A percentile compares a stretch with the other conserved stretches of the same genome.
These are phyloP conservation scores for Malus sieversii DNA, from an alignment of 306 rosid species.

Conservation along the genomic window DNA sequence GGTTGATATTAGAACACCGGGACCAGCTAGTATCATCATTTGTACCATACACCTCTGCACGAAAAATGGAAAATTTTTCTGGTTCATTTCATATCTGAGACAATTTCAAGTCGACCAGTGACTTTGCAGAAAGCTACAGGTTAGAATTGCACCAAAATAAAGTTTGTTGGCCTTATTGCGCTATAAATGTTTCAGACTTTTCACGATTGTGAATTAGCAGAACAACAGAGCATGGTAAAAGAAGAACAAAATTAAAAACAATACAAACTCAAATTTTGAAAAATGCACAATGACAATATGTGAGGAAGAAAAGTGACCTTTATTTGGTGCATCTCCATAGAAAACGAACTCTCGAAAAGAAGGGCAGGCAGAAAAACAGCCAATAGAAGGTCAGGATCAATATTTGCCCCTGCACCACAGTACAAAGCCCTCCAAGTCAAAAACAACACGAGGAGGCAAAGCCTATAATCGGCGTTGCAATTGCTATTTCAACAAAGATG, in stretches of 20 bases:
- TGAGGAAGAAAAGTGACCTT: slow-evolving; percentile 46
- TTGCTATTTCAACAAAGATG: not conserved
- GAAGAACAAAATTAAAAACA: not conserved
- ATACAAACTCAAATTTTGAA: not conserved
- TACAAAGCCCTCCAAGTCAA: slow-evolving; percentile 6
- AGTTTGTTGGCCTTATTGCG: not conserved
- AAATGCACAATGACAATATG: not conserved
- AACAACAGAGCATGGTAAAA: too few species aligned
- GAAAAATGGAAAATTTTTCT: slow-evolving; percentile 7
- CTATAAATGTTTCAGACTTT: not conserved
- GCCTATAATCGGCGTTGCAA: not conserved
- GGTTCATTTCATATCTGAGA: not conserved
- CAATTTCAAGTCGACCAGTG: not conserved
- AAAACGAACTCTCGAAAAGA: slow-evolving; percentile 87
- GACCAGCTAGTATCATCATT: slow-evolving; percentile 85
- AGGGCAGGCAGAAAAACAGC: slow-evolving; percentile 98
- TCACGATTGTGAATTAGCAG: not conserved
- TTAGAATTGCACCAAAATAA: not conserved
- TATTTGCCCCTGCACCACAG: slow-evolving; percentile 68
- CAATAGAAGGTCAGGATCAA: slow-evolving; percentile 76
- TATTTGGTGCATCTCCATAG: slow-evolving; percentile 93
- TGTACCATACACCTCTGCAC: slow-evolving; percentile 83
- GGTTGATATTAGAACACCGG: slow-evolving; percentile 75
- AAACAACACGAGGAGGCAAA: not conserved
- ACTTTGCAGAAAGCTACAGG: slow-evolving; percentile 10